Evolutionary conservation across 805 yeast genomes (phyloP).

Genomic region (Danielia oregonensis): DNA sequence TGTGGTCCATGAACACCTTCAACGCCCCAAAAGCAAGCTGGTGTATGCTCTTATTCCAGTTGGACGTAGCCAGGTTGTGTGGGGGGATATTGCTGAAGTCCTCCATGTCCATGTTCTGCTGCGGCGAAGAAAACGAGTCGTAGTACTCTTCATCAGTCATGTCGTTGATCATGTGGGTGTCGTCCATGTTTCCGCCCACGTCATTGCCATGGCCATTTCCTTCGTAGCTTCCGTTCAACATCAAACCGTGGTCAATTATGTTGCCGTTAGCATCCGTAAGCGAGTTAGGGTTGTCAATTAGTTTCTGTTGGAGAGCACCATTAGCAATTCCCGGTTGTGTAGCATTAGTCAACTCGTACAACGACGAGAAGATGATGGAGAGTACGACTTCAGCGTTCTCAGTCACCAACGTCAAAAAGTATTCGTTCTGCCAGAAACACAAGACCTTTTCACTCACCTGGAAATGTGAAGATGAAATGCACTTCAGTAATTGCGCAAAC

Average conservation of each 20-base stretch:
- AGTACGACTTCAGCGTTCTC: slow-evolving; percentile 90
- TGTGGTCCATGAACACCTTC: slow-evolving; percentile 88
- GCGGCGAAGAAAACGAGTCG: slow-evolving; percentile 37
- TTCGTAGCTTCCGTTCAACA: slow-evolving; percentile 16
- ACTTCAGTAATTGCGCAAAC: slow-evolving; percentile 89
- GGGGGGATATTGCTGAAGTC: slow-evolving; percentile 35
- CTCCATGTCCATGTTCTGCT: slow-evolving; percentile 28
- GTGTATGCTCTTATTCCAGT: slow-evolving; percentile 94
- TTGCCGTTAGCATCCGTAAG: slow-evolving; percentile 43
- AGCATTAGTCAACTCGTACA: slow-evolving; percentile 73
- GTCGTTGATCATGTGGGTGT: slow-evolving; percentile 22
- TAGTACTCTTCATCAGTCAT: slow-evolving; percentile 44
- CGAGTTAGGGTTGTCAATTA: slow-evolving; percentile 33
- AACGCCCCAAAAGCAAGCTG: slow-evolving; percentile 87
- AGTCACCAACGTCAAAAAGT: slow-evolving; percentile 82
- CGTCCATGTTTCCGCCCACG: slow-evolving; percentile 15
- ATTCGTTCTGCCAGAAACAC: slow-evolving; percentile 92
- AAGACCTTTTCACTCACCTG: slow-evolving; percentile 96
- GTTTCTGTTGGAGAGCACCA: slow-evolving; percentile 37
- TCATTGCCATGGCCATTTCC: slow-evolving; percentile 15
- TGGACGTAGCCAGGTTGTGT: slow-evolving; percentile 48
- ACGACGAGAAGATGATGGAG: slow-evolving; percentile 86
- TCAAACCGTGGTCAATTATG: slow-evolving; percentile 34
- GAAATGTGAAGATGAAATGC: slow-evolving; percentile 93
- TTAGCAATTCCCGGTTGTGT: slow-evolving; percentile 43